Percentiles rank a stretch among this genome's conserved stretches.
Conservation (phyloP, 768 basidiomycete genomes). For the Termitomyces sp. region DNA sequence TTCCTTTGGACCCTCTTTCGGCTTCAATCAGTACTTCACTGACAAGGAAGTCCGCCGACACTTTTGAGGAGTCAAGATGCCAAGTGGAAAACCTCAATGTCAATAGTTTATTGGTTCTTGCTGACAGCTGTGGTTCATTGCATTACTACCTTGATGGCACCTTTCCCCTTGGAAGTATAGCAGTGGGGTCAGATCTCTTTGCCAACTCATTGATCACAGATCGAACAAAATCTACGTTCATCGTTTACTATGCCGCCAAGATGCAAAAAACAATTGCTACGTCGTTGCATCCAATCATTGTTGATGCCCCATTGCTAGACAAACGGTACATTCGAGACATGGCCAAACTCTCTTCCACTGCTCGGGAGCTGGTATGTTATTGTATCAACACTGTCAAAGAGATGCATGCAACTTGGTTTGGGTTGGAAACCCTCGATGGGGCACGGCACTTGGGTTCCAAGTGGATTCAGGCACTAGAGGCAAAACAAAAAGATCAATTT, state of each 20-base stretch:
- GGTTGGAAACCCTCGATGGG: constrained; percentile 58
- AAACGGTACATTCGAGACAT: constrained; percentile 59
- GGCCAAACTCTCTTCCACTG: constrained; percentile 63
- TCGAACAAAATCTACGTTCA: constrained; percentile 39
- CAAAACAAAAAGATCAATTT: constrained; percentile 59
- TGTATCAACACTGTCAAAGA: constrained; percentile 65
- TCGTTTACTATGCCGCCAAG: constrained; percentile 36
- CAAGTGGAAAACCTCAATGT: constrained; percentile 48
- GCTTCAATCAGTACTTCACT: constrained; percentile 55
- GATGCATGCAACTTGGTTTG: constrained; percentile 70
- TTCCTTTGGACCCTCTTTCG: constrained; percentile 46
- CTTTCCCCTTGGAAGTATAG: constrained; percentile 60
- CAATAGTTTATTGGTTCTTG: constrained; percentile 60
- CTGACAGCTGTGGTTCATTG: constrained; percentile 54
- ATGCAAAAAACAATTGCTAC: constrained; percentile 21
- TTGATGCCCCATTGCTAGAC: constrained; percentile 55
- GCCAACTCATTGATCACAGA: constrained; percentile 43
- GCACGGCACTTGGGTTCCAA: constrained; percentile 69
- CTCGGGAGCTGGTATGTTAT: constrained; percentile 71
- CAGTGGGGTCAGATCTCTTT: constrained; percentile 26
- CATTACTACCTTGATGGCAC: constrained; percentile 73
- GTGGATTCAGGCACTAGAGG: constrained; percentile 65
- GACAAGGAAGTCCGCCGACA: constrained; percentile 25
- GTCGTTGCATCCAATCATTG: constrained; percentile 35
- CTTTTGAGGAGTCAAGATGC: constrained; percentile 27